These are phyloP conservation scores for Achaetomiella virescens DNA, from an alignment of 495 filamentous ascomycete species.

Conservation along the genomic window DNA sequence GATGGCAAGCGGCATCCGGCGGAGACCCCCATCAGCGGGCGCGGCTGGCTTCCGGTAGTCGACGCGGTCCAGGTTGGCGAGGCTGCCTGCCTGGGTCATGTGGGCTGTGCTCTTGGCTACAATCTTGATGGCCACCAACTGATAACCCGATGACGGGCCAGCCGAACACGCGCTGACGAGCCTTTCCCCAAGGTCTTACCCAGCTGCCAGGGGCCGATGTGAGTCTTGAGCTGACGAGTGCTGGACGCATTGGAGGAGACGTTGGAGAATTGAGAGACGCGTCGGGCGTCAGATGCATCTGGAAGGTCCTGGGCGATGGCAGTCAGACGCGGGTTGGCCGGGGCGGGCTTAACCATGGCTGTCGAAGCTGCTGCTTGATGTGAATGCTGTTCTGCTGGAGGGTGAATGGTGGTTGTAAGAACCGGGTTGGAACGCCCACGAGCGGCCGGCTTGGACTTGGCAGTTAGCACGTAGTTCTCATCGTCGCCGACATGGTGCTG, in stretches of 20 bases:
- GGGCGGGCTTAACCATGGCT: background rate
- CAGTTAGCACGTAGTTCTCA: slow-evolving; percentile 14
- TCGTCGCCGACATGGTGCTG: slow-evolving; percentile 10
- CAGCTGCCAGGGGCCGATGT: slow-evolving; percentile 83
- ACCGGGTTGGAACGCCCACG: slow-evolving; percentile 14
- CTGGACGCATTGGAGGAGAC: slow-evolving; percentile 50
- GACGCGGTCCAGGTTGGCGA: slow-evolving; percentile 61
- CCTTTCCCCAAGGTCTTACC: slow-evolving; percentile 82
- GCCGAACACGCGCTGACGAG: slow-evolving; percentile 73
- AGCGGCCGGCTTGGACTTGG: slow-evolving; percentile 16
- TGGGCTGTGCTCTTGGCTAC: slow-evolving; percentile 70
- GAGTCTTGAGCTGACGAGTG: slow-evolving; percentile 57
- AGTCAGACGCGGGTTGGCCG: slow-evolving; percentile 4
- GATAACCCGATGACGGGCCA: slow-evolving; percentile 67
- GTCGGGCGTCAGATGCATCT: slow-evolving; percentile 44
- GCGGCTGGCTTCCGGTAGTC: slow-evolving; percentile 38
- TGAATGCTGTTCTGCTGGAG: slow-evolving; percentile 1
- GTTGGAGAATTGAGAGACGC: slow-evolving; percentile 68
- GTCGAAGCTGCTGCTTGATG: background rate
- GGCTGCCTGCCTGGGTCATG: slow-evolving; percentile 65
- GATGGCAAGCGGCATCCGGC: slow-evolving; percentile 74
- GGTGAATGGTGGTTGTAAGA: background rate
- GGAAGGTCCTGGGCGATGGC: slow-evolving; percentile 39
- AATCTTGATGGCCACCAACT: slow-evolving; percentile 89
- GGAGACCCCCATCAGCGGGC: slow-evolving; percentile 42